A percentile compares a stretch with the other conserved stretches of the same genome.
Conservation (phyloP, 164 flowering plant species). For the Vitis riparia region DNA sequence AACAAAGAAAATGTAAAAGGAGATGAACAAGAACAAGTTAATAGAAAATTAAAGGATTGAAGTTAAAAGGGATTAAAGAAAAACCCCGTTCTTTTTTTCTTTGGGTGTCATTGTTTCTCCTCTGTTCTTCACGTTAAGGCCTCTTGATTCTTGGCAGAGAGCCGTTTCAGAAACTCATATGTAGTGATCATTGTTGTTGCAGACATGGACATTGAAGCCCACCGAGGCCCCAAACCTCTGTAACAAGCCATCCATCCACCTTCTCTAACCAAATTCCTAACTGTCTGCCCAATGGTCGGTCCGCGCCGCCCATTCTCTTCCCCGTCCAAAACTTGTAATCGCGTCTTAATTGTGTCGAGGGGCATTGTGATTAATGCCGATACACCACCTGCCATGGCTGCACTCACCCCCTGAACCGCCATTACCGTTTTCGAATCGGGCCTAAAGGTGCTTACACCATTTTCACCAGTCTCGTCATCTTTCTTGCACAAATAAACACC, state of each 20-base stretch:
- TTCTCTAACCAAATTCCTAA: constrained; percentile 40
- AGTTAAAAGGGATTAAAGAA: background rate
- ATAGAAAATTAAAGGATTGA: background rate
- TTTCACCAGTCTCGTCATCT: constrained; percentile 16
- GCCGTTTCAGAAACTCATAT: constrained; percentile 48
- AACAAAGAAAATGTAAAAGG: background rate
- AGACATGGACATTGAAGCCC: constrained; percentile 56
- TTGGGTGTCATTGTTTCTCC: background rate
- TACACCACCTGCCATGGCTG: constrained; percentile 58
- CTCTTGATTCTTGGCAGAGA: constrained; percentile 41
- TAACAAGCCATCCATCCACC: constrained; percentile 54
- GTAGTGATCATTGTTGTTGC: constrained; percentile 57
- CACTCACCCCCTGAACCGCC: constrained; percentile 60
- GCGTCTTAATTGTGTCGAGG: constrained; percentile 60
- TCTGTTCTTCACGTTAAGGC: constrained; percentile 7
- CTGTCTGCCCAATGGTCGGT: constrained; percentile 32
- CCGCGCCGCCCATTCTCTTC: constrained; percentile 34
- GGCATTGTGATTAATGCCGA: constrained; percentile 66
- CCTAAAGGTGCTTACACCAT: constrained; percentile 10
- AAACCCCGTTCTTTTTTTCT: background rate
- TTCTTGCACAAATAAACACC: constrained; percentile 31
- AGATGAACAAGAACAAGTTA: background rate
- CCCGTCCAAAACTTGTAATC: constrained; percentile 48
- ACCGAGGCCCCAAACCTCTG: constrained; percentile 47
- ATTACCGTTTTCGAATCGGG: constrained; percentile 43